phyloP scores from a whole-genome alignment of 164 flowering plant genomes.

The Berberis vulgaris region DNA sequence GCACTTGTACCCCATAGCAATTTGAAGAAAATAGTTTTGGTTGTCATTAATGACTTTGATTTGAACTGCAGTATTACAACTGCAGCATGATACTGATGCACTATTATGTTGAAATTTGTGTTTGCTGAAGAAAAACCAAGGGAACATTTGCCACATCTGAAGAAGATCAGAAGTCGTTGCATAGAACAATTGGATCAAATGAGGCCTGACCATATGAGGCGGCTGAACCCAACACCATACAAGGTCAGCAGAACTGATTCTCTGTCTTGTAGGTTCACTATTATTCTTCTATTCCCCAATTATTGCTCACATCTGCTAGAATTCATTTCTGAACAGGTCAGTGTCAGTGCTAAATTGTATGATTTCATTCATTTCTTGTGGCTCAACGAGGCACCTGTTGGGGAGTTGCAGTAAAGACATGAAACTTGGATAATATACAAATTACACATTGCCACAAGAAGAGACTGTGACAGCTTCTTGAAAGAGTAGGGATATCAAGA shows the following conservation, averaged over 20 bases:
- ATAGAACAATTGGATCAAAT: conserved; percentile 78
- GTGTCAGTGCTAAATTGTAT: conserved; percentile 89
- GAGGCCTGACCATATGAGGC: conserved; percentile 98
- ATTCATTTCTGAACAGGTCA: conserved; percentile 46
- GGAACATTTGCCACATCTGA: conserved; percentile 40
- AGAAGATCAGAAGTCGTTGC: conserved; percentile 62
- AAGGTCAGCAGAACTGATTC: conserved; percentile 44
- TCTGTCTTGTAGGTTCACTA: neutral
- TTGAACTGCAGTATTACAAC: too few relatives aligned
- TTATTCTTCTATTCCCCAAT: neutral
- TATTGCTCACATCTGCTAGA: neutral
- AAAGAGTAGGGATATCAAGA: conserved; percentile 1
- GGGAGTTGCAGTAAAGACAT: conserved; percentile 67
- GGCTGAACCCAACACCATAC: conserved; percentile 96
- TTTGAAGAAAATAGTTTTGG: too few relatives aligned
- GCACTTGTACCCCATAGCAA: too few relatives aligned
- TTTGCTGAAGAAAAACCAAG: too few relatives aligned
- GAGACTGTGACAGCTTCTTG: conserved; percentile 12
- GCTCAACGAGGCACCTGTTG: conserved; percentile 99
- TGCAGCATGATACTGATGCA: too few relatives aligned
- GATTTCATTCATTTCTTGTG: conserved; percentile 97
- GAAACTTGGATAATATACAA: neutral
- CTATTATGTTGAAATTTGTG: too few relatives aligned
- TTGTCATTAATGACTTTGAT: too few relatives aligned
- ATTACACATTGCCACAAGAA: neutral